Conservation (phyloP, 495 filamentous ascomycete species). For the Penicillium simplicissimum region DNA sequence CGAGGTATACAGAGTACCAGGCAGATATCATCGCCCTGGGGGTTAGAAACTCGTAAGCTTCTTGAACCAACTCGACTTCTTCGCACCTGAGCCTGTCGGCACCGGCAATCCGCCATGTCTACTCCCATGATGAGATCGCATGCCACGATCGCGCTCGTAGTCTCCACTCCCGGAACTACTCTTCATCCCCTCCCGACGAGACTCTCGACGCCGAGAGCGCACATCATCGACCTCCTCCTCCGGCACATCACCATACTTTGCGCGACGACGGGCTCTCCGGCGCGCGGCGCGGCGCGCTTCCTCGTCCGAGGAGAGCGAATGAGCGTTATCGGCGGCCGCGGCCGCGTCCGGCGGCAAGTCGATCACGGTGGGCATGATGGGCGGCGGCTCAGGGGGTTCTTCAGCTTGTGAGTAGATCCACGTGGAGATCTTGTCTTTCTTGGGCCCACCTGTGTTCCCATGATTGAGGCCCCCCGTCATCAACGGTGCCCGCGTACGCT, state of each 20-base stretch:
- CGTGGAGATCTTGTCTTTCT: constrained; percentile 58
- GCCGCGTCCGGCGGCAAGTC: constrained; percentile 49
- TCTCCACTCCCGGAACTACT: constrained; percentile 46
- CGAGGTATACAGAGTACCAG: not conserved
- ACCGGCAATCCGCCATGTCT: constrained; percentile 27
- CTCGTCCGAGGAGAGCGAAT: constrained; percentile 46
- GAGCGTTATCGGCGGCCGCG: constrained; percentile 26
- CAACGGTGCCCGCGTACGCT: constrained; percentile 20
- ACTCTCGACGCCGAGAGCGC: constrained; percentile 33
- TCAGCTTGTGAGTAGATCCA: constrained; percentile 59
- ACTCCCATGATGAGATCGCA: constrained; percentile 34
- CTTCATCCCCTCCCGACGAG: constrained; percentile 36
- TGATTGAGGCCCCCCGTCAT: constrained; percentile 32
- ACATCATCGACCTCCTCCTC: constrained; percentile 46
- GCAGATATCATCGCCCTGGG: not conserved
- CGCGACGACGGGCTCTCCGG: constrained; percentile 39
- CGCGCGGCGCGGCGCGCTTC: constrained; percentile 41
- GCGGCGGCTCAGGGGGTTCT: constrained; percentile 60
- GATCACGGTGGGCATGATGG: constrained; percentile 53
- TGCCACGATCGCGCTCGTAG: constrained; percentile 45
- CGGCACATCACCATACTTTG: constrained; percentile 40
- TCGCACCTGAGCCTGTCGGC: constrained; percentile 33
- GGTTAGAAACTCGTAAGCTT: constrained; percentile 43
- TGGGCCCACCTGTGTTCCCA: constrained; percentile 17
- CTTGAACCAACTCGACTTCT: constrained; percentile 51